These are phyloP conservation scores for Acer campestre DNA, from an alignment of 345 rosid genomes.

Conservation along the genomic window DNA sequence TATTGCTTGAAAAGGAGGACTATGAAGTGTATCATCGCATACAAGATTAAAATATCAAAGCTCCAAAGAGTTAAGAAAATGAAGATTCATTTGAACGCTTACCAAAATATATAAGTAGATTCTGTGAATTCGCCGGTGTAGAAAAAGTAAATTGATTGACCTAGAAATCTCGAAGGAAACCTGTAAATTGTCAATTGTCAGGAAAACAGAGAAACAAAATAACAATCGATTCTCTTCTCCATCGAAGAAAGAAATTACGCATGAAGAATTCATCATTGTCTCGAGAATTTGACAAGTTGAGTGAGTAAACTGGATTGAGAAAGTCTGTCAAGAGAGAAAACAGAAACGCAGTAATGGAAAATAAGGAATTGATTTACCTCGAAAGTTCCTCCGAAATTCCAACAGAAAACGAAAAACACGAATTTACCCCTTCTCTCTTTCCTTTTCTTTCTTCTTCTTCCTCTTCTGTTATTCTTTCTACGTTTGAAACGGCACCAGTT, in stretches of 20 bases:
- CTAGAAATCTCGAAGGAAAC: constrained; percentile 23
- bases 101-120: constrained; percentile 15
- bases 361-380: too few relatives aligned
- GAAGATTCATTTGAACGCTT: not conserved
- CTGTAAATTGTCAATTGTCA: constrained; percentile 16
- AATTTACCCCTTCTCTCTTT: too few relatives aligned
- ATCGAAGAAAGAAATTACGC: not conserved
- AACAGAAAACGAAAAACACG: too few relatives aligned
- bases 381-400: too few relatives aligned
- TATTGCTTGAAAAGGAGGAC: not conserved
- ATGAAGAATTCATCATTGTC: not conserved
- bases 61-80: not conserved
- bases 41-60: not conserved
- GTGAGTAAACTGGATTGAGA: too few relatives aligned
- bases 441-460: too few relatives aligned
- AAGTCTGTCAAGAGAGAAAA: too few relatives aligned
- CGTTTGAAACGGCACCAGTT: too few relatives aligned
- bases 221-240: too few relatives aligned
- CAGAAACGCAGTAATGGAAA: too few relatives aligned
- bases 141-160: not conserved
- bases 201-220: not conserved
- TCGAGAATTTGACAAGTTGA: too few relatives aligned
- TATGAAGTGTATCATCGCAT: not conserved
- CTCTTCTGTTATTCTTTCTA: too few relatives aligned
- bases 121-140: not conserved